Evolutionary conservation across 2,329 filamentous ascomycete species (phyloP), one percentile per base, ranked within the genome.

Genomic region (Monilinia vaccinii-corymbosi): DNA sequence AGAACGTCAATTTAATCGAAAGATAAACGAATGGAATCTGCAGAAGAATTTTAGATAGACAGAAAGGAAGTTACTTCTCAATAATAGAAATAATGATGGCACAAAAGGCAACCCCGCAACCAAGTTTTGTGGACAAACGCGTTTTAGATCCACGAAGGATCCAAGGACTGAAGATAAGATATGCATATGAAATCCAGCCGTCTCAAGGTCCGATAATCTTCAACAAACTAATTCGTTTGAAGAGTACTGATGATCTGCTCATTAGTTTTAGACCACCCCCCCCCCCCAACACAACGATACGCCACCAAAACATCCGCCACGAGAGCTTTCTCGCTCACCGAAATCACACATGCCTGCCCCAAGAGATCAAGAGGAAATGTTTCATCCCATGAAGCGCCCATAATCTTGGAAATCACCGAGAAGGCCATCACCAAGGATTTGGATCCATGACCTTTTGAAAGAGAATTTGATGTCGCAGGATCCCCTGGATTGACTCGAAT

Each of bases 1-100:
- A 13, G 23, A 14, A 34, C 48, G 47, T 18, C 56, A 59, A 53
- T 59, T 59, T 32, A 51, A 9, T 11, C 36, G 56, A 9, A 59
- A 59, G 16, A 32, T 36, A 2, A 38, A 44, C 7, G 56, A 59
- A 14, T 59, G 36, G 56, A 48, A 38, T 13, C 45, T 59, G 14
- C n/a, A n/a, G n/a, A 51, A 38, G 40, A 59, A 59, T 25, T 16
- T 59, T 3, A 58, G 46, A 11, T 50, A 32, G n/a, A 10, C 45
- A 2, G 45, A 58, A 23, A 48, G 45, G 14, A 25, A 32, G 18
- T 6, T 31, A 4, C 36, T 45, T 55, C 11, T 55, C n/a, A n/a
- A 55, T 32, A 32, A 50, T 21, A 3, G 18, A 1, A 31, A 23
- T 3, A 14, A 9, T 2, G 16, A 7, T 13, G 34, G 13, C 18